Conservation (phyloP, 495 filamentous ascomycete genomes). For the Penicillium ochrochloron region DNA sequence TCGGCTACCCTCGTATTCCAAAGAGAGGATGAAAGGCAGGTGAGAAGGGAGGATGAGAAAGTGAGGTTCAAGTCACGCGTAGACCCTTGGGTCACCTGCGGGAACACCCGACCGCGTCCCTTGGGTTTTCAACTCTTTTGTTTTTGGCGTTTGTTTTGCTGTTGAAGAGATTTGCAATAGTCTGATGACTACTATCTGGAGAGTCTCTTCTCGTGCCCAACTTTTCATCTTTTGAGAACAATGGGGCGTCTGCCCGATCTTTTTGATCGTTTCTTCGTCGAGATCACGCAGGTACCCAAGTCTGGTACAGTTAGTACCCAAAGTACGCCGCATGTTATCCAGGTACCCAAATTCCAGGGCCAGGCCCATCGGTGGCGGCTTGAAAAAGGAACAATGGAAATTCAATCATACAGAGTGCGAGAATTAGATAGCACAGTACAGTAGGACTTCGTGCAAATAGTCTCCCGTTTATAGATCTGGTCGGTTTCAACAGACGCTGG, state of each 20-base stretch:
- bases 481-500: slow-evolving; percentile 16
- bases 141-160: neutral
- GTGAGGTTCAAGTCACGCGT: slow-evolving; percentile 15
- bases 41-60: neutral
- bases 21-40: neutral
- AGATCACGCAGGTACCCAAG: slow-evolving; percentile 7
- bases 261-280: neutral
- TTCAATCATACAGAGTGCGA: neutral
- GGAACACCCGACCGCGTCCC: slow-evolving; percentile 24
- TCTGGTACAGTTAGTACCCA: neutral
- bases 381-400: neutral
- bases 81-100: slow-evolving; percentile 22
- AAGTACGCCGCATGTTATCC: neutral
- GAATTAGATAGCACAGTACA: neutral
- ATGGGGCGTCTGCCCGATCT: neutral
- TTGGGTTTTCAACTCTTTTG: neutral
- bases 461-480: neutral
- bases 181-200: neutral
- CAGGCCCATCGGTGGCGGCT: neutral
- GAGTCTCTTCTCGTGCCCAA: slow-evolving; percentile 14
- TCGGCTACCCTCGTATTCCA: neutral
- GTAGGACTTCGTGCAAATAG: neutral
- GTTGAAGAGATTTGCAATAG: neutral
- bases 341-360: slow-evolving; percentile 3
- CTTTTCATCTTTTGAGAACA: neutral